These are phyloP conservation scores for Ceratocystis alfenasii DNA, from an alignment of 2,329 filamentous ascomycete genomes.

Conservation along the genomic window DNA sequence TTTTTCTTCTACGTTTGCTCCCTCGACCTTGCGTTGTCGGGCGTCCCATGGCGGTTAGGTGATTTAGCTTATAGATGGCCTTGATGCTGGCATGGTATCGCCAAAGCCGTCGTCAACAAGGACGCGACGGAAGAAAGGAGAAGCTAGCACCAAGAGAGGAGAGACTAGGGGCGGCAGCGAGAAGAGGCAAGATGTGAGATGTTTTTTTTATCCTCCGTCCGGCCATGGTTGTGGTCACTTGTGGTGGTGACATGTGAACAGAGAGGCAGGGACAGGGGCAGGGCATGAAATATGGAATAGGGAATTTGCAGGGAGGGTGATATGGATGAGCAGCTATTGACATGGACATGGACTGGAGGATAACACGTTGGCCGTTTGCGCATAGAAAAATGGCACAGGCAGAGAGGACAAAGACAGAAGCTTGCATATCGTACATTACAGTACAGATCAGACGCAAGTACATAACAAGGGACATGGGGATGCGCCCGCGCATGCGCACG, in stretches of 20 bases:
- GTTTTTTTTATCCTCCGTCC: not conserved
- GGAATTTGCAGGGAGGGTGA: not conserved
- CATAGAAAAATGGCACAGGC: not conserved
- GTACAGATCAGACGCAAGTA: not conserved
- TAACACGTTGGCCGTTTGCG: not conserved
- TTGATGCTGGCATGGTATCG: not conserved
- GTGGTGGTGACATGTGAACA: conserved; percentile 2
- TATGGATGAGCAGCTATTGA: not conserved
- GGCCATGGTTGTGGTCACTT: not conserved
- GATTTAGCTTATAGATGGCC: not conserved
- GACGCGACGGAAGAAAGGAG: not conserved
- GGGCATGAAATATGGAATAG: not conserved
- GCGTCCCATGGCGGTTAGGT: not conserved
- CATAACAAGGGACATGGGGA: not conserved
- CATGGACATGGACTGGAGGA: not conserved
- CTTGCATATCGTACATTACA: not conserved
- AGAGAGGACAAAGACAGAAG: not conserved
- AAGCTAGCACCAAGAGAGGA: not conserved
- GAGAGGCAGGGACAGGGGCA: not conserved
- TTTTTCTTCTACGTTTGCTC: not conserved
- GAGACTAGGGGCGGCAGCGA: not conserved
- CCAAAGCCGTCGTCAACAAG: not conserved
- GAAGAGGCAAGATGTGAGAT: not conserved
- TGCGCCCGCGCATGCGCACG: not conserved
- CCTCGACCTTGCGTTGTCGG: not conserved